Percentiles rank a stretch among this genome's conserved stretches.
phyloP scores from a whole-genome alignment of 768 basidiomycete species.

The Cubamyces lactineus region DNA sequence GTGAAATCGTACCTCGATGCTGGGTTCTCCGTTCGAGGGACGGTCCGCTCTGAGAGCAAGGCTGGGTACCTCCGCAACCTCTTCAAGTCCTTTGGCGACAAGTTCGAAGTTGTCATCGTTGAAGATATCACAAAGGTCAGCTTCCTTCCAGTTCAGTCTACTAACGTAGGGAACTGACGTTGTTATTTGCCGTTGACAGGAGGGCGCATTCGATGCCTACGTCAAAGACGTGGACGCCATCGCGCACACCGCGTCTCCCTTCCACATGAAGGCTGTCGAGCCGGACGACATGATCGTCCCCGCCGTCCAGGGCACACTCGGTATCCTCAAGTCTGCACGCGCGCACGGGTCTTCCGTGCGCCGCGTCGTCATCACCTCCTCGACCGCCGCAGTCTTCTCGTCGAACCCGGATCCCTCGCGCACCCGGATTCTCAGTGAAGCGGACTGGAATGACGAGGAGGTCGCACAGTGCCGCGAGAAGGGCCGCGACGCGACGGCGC shows the following conservation, averaged over 20 bases:
- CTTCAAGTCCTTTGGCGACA: constrained; percentile 56
- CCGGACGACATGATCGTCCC: constrained; percentile 62
- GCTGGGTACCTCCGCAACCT: constrained; percentile 55
- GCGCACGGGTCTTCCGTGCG: constrained; percentile 53
- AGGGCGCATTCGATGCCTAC: constrained; percentile 75
- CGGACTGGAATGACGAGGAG: constrained; percentile 63
- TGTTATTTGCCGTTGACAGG: constrained; percentile 36
- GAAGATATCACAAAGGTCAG: constrained; percentile 63
- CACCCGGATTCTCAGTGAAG: constrained; percentile 45
- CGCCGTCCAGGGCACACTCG: constrained; percentile 70
- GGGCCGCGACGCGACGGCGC: constrained; percentile 46
- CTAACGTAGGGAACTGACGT: neutral
- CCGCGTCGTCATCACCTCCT: constrained; percentile 64
- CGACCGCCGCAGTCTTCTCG: constrained; percentile 48
- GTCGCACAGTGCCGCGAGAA: constrained; percentile 49
- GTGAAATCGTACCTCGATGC: constrained; percentile 59
- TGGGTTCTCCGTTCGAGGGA: constrained; percentile 66
- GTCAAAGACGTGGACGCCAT: constrained; percentile 77
- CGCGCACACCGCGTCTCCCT: constrained; percentile 69
- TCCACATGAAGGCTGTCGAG: constrained; percentile 48
- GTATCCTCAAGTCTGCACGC: constrained; percentile 61
- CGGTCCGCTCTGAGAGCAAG: constrained; percentile 64
- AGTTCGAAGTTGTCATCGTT: constrained; percentile 70
- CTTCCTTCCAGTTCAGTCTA: neutral
- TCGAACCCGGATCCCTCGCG: constrained; percentile 29